Evolutionary conservation across 1,139 yeast species (phyloP).

Genomic region (Lodderomyces theae): DNA sequence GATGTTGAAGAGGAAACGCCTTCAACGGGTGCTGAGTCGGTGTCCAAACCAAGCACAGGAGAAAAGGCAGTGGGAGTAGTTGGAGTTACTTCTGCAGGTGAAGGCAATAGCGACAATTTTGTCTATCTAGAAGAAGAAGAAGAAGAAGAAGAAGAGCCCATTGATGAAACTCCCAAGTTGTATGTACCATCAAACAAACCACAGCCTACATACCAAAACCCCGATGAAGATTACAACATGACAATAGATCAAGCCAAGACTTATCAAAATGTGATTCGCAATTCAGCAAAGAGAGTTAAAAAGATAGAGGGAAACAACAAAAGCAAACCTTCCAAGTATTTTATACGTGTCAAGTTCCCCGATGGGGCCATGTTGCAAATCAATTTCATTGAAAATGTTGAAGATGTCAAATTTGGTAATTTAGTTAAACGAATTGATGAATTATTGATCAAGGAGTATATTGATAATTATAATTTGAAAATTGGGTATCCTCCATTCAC

Average conservation of each 20-base stretch:
- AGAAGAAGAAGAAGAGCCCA: conserved; percentile 13
- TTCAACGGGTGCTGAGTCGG: neutral
- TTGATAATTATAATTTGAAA: conserved; percentile 33
- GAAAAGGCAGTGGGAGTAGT: neutral
- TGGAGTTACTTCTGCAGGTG: neutral
- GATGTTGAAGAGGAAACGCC: conserved; percentile 6
- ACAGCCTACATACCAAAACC: conserved; percentile 31
- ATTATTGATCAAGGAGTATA: conserved; percentile 35
- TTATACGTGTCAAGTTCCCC: conserved; percentile 52
- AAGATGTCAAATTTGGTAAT: conserved; percentile 37
- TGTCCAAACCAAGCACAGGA: neutral
- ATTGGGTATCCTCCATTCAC: conserved; percentile 47
- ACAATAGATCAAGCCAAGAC: conserved; percentile 53
- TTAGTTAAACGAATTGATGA: conserved; percentile 37
- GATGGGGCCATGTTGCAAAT: conserved; percentile 51
- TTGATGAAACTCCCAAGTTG: conserved; percentile 20
- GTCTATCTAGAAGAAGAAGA: too few species aligned
- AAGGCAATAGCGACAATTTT: conserved; percentile 2
- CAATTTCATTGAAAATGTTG: conserved; percentile 34
- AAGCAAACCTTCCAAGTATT: conserved; percentile 25
- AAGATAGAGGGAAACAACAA: conserved; percentile 6
- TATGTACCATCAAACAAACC: conserved; percentile 21
- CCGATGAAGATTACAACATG: conserved; percentile 48
- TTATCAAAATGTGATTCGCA: conserved; percentile 47
- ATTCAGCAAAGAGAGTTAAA: conserved; percentile 29